These are phyloP conservation scores for Trapa bicornis DNA, from an alignment of 345 rosid species.

Conservation along the genomic window DNA sequence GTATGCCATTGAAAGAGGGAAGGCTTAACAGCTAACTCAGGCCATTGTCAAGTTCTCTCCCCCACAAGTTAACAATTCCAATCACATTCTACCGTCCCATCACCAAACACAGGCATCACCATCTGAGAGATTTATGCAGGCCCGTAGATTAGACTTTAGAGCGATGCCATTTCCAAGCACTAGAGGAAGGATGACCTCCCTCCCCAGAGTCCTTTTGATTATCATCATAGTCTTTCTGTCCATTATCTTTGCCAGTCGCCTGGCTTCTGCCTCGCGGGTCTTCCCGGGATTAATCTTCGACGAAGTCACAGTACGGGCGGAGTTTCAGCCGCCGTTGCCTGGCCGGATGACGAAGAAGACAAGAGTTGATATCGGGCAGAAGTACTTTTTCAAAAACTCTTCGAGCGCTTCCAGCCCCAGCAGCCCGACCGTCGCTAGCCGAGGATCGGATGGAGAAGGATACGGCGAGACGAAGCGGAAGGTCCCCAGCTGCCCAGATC, in stretches of 20 bases:
- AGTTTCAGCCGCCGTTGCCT: not conserved
- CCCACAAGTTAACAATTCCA: not conserved
- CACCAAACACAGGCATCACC: not conserved
- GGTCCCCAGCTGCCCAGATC: slow-evolving; percentile 13
- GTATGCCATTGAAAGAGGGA: slow-evolving; percentile 1
- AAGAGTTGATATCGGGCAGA: not conserved
- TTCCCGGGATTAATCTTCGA: not conserved
- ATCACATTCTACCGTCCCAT: not conserved
- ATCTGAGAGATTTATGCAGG: not conserved
- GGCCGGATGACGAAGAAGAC: not conserved
- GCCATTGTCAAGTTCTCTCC: not conserved
- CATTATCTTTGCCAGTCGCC: not conserved
- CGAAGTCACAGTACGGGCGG: not conserved
- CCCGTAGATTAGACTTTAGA: too few species aligned
- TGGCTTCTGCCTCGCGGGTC: not conserved
- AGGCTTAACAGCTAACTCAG: not conserved
- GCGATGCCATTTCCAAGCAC: slow-evolving; percentile 1
- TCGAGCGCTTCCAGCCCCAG: not conserved
- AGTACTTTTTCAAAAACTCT: not conserved
- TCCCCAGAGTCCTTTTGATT: not conserved
- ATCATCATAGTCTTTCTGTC: not conserved
- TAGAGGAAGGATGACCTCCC: not conserved
- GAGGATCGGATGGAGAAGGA: not conserved
- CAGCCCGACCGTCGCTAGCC: not conserved
- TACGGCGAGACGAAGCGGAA: slow-evolving; percentile 10